phyloP scores from a whole-genome alignment of 2,329 filamentous ascomycete species.

The Pestalotiopsis sp. region DNA sequence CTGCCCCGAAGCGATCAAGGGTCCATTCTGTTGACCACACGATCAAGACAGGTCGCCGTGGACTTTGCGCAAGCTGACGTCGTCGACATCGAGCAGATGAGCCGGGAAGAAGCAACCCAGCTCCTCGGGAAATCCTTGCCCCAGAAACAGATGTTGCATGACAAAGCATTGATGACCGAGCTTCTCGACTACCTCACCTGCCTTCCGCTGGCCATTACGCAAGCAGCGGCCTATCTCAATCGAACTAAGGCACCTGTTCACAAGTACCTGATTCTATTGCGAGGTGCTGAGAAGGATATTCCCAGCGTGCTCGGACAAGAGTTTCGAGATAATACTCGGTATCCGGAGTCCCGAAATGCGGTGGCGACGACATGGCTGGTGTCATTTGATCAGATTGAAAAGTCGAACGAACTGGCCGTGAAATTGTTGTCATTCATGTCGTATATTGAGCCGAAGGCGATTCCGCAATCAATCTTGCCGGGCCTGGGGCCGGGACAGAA shows the following conservation, averaged over 20 bases:
- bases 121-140: conserved; percentile 30
- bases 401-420: conserved; percentile 31
- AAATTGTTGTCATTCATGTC: conserved; percentile 42
- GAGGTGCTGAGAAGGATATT: conserved; percentile 32
- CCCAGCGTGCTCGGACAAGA: conserved; percentile 35
- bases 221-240: conserved; percentile 43
- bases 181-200: conserved; percentile 37
- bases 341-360: conserved; percentile 33
- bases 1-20: conserved; percentile 24
- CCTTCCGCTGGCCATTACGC: conserved; percentile 42
- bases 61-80: conserved; percentile 27
- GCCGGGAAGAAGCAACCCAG: conserved; percentile 24
- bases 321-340: conserved; percentile 36
- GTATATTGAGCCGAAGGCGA: conserved; percentile 41
- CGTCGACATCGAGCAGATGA: conserved; percentile 33
- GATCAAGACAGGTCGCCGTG: conserved; percentile 33
- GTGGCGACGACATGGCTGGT: conserved; percentile 42
- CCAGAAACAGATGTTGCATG: conserved; percentile 21
- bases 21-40: conserved; percentile 39
- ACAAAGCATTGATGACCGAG: conserved; percentile 19
- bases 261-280: conserved; percentile 38
- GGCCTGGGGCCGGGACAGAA: background rate
- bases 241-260: conserved; percentile 23
- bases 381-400: conserved; percentile 41
- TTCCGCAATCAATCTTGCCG: conserved; percentile 39